Evolutionary conservation across 2,329 filamentous ascomycete species (phyloP), one percentile per base, ranked within the genome.

Genomic region (Aureobasidium melanogenum): DNA sequence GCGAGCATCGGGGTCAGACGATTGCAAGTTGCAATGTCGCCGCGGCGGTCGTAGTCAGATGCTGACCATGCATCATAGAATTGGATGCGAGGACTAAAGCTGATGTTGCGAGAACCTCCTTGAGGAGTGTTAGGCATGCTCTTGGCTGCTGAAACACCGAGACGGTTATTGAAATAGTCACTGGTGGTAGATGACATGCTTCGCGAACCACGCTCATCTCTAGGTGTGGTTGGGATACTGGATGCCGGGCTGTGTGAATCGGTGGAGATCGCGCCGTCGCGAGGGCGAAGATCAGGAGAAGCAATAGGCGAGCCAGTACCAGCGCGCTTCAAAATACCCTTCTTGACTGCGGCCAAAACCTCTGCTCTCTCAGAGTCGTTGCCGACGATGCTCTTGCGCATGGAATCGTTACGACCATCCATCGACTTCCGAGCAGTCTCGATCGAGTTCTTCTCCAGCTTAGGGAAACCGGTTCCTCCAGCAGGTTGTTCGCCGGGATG

Each of bases 31-130:
- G 94, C 92, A 76, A 97, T 89, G 64, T 99, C 94, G 60, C 94
- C 94, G 59, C 94, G 86, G 64, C 94, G 89, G 73, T 99, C 94
- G 71, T 99, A 99, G 73, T 99, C 94, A 68, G 89, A 88, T 70
- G 88, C 90, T 2, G 92, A 91, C 91, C 92, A 99, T 8, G 92
- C 97, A 71, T 99, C 94, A 72, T 97, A 86, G 73, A 97, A 97
- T 65, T 96, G 86, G 56, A 97, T 91, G 43, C 93, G 86, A 50
- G 93, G 93, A 70, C 91, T 97, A 75, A 97, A 99, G 63, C 77
- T 80, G 66, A 87, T 86, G 68, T 80, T 83, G 64, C 80, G 80
- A 0, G 84, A 71, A n/a, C 76, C 75, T 22, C 85, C 84, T 54
- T 88, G 84, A 0, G 91, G 91, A 4, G 91, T 95, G 62, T 82